Evolutionary conservation across 2,329 filamentous ascomycete genomes (phyloP).

Genomic region (Fusarium albosuccineum): DNA sequence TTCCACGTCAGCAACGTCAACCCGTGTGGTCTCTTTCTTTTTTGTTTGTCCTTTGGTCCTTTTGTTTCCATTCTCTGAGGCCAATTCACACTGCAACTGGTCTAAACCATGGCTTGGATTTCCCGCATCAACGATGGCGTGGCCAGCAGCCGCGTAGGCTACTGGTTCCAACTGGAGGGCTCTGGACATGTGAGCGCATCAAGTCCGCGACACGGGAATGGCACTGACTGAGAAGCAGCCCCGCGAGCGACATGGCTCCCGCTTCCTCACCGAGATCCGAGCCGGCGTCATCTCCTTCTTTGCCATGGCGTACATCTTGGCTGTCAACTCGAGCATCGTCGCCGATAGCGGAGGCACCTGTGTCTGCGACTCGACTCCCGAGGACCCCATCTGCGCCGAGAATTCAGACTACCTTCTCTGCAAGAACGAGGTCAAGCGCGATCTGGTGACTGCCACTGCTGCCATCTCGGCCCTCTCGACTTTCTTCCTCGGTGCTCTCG

Average conservation of each 20-base stretch:
- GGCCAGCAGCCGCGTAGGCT: conserved; percentile 74
- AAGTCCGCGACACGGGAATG: background rate
- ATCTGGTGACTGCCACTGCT: conserved; percentile 86
- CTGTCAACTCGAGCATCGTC: conserved; percentile 66
- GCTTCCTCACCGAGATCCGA: conserved; percentile 86
- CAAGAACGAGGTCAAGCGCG: conserved; percentile 74
- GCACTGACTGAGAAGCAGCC: conserved; percentile 58
- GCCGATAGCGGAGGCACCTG: conserved; percentile 81
- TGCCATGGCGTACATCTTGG: conserved; percentile 68
- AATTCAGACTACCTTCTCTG: conserved; percentile 75
- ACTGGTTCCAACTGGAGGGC: conserved; percentile 84
- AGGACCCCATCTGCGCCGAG: conserved; percentile 63
- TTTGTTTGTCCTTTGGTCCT: background rate
- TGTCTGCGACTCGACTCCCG: conserved; percentile 67
- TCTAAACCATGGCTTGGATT: conserved; percentile 60
- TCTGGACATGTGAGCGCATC: conserved; percentile 78
- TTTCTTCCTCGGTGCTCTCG: conserved; percentile 87
- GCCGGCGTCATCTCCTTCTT: conserved; percentile 87
- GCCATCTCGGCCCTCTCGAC: conserved; percentile 83
- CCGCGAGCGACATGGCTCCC: conserved; percentile 78
- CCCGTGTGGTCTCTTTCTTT: background rate
- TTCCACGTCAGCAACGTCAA: background rate
- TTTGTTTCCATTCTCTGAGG: background rate
- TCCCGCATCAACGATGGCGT: conserved; percentile 68
- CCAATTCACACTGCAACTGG: background rate